These are phyloP conservation scores for Hibiscus mutabilis DNA, from an alignment of 345 rosid species.

Conservation along the genomic window DNA sequence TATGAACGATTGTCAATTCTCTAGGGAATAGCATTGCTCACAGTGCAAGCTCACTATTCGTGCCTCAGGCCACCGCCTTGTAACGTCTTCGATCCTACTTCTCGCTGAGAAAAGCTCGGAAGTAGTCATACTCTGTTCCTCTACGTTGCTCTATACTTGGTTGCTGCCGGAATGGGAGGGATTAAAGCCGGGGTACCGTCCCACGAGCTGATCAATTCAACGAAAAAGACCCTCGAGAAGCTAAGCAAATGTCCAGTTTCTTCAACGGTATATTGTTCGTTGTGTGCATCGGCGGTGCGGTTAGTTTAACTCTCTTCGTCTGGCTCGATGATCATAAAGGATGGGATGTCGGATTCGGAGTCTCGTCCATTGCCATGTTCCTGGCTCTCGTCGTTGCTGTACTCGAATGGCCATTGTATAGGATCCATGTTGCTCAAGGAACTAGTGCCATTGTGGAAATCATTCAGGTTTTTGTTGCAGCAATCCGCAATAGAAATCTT, in stretches of 20 bases:
- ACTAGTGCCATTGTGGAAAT: slow-evolving; percentile 36
- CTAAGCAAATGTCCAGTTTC: slow-evolving; percentile 44
- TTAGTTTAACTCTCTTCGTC: slow-evolving; percentile 39
- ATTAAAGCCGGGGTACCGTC: slow-evolving; percentile 44
- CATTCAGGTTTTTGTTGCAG: slow-evolving; percentile 48
- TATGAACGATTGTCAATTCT: neutral
- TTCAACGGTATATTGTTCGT: slow-evolving; percentile 41
- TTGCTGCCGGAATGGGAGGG: slow-evolving; percentile 44
- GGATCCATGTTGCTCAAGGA: slow-evolving; percentile 34
- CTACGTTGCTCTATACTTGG: slow-evolving; percentile 36
- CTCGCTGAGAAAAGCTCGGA: slow-evolving; percentile 29
- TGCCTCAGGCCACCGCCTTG: slow-evolving; percentile 41
- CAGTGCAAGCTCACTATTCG: slow-evolving; percentile 47
- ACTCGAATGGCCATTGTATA: slow-evolving; percentile 34
- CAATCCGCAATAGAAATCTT: slow-evolving; percentile 45
- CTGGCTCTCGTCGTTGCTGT: slow-evolving; percentile 25
- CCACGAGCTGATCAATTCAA: slow-evolving; percentile 57
- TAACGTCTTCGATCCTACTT: slow-evolving; percentile 26
- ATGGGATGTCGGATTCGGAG: slow-evolving; percentile 50
- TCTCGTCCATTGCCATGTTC: slow-evolving; percentile 27
- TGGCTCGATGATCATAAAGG: slow-evolving; percentile 55
- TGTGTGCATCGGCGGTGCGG: slow-evolving; percentile 32
- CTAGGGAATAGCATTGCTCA: slow-evolving; percentile 40
- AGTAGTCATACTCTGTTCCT: slow-evolving; percentile 28
- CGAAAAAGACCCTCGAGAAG: slow-evolving; percentile 41